Conservation (phyloP, 345 rosid genomes). For the Camelina neglecta region DNA sequence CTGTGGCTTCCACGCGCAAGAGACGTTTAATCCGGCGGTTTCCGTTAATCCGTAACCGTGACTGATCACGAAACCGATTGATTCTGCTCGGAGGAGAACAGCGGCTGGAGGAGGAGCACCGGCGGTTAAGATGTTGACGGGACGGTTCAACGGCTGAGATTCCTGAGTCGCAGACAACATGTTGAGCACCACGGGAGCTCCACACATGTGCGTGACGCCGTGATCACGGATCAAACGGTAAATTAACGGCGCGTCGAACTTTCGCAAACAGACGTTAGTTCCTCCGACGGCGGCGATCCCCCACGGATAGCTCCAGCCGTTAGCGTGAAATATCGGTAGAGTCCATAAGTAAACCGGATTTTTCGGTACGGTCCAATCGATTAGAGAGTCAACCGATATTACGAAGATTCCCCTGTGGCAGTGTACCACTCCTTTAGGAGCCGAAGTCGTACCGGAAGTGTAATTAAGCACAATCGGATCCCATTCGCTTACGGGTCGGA, state of each 20-base stretch:
- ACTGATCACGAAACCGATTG: conserved; percentile 66
- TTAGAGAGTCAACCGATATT: conserved; percentile 53
- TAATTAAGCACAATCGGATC: conserved; percentile 71
- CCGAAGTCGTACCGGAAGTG: conserved; percentile 89
- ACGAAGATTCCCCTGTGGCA: conserved; percentile 72
- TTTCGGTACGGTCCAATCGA: conserved; percentile 64
- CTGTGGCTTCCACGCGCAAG: conserved; percentile 75
- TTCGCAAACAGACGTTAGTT: conserved; percentile 72
- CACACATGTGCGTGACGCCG: conserved; percentile 85
- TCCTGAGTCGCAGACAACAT: conserved; percentile 57
- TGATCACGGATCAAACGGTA: conserved; percentile 57
- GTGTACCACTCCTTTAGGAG: conserved; percentile 88
- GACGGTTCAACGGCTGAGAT: conserved; percentile 45
- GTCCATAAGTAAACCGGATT: conserved; percentile 86
- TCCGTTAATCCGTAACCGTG: conserved; percentile 87
- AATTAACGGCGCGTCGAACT: conserved; percentile 58
- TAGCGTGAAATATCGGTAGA: conserved; percentile 86
- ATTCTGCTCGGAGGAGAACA: conserved; percentile 61
- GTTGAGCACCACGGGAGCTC: conserved; percentile 85
- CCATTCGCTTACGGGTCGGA: conserved; percentile 66
- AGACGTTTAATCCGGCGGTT: conserved; percentile 63
- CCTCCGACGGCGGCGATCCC: conserved; percentile 89
- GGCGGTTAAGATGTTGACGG: conserved; percentile 71
- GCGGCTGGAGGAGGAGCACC: conserved; percentile 90
- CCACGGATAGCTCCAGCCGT: conserved; percentile 85